Evolutionary conservation across 108 stramenopile genomes (phyloP).

Genomic region (Pelagomonas calceolata): DNA sequence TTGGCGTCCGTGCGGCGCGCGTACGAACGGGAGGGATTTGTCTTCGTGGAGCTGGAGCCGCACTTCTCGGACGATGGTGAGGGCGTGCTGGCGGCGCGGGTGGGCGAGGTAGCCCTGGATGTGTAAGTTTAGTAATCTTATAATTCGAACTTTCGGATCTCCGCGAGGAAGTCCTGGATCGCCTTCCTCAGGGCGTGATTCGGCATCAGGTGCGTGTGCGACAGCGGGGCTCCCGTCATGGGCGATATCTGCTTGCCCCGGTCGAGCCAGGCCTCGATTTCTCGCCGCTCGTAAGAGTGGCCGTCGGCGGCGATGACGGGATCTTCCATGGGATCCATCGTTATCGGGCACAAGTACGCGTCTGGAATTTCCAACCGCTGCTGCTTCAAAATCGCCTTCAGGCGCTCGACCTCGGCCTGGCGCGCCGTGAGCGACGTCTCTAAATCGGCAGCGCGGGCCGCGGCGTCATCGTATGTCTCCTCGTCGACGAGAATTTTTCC

Average conservation of each 20-base stretch:
- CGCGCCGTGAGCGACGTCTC: no score
- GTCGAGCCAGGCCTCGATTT: constrained; percentile 20
- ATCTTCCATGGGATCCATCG: constrained; percentile 29
- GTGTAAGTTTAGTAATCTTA: no score
- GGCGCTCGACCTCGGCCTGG: no score
- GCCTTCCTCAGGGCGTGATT: constrained; percentile 6
- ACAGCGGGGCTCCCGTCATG: constrained; percentile 8
- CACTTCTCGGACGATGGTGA: background rate
- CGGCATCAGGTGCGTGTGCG: constrained; percentile 2
- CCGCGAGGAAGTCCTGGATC: constrained; percentile 1
- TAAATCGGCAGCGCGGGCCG: no score
- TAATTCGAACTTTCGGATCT: background rate
- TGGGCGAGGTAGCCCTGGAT: no score
- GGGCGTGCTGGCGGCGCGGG: no score
- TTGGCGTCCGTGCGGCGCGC: background rate
- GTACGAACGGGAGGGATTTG: constrained; percentile 3
- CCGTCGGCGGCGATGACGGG: constrained; percentile 43
- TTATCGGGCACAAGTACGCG: constrained; percentile 41
- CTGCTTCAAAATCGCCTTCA: no score
- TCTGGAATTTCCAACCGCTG: no score
- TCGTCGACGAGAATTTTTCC: no score
- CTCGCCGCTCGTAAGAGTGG: constrained; percentile 38
- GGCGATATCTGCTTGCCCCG: no score
- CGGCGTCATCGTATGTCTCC: no score
- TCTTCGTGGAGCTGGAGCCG: constrained; percentile 5